A percentile compares a stretch with the other conserved stretches of the same genome.
phyloP scores from a whole-genome alignment of 331 rosid genomes.

The Acacia pycnantha region DNA sequence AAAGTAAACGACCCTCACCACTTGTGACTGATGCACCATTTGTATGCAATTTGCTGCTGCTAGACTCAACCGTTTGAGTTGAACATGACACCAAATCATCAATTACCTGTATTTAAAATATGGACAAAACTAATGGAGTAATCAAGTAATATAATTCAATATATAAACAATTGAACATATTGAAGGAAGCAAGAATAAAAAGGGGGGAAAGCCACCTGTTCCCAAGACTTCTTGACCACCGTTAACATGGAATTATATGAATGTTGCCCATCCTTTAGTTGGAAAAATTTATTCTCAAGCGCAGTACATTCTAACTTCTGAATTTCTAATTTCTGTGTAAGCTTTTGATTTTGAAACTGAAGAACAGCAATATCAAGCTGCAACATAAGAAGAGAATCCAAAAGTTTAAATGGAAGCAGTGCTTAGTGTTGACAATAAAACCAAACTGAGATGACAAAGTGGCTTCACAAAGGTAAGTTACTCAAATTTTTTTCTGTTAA shows the following conservation, averaged over 20 bases:
- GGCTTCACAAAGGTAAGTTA: neutral
- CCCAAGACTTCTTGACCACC: conserved; percentile 75
- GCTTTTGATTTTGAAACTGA: conserved; percentile 91
- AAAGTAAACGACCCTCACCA: conserved; percentile 46
- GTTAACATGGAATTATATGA: conserved; percentile 60
- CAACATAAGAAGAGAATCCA: conserved; percentile 33
- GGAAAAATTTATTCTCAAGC: conserved; percentile 63
- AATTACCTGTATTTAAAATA: conserved; percentile 52
- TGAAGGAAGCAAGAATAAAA: conserved; percentile 20
- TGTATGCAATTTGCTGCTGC: conserved; percentile 35
- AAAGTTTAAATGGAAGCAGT: conserved; percentile 15
- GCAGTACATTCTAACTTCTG: conserved; percentile 74
- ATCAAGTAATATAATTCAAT: neutral
- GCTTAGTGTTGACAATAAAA: neutral
- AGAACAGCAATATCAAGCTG: conserved; percentile 87
- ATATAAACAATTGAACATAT: neutral
- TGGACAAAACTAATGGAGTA: conserved; percentile 17
- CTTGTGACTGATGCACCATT: conserved; percentile 26
- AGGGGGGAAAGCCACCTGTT: conserved; percentile 52
- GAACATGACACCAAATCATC: conserved; percentile 66
- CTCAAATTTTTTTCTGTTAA: neutral
- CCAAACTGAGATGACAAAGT: neutral
- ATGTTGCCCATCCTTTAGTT: conserved; percentile 62
- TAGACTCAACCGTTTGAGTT: conserved; percentile 39
- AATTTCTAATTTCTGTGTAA: conserved; percentile 80